phyloP scores from a whole-genome alignment of 2,329 filamentous ascomycete species.

The Clarireedia sp. region DNA sequence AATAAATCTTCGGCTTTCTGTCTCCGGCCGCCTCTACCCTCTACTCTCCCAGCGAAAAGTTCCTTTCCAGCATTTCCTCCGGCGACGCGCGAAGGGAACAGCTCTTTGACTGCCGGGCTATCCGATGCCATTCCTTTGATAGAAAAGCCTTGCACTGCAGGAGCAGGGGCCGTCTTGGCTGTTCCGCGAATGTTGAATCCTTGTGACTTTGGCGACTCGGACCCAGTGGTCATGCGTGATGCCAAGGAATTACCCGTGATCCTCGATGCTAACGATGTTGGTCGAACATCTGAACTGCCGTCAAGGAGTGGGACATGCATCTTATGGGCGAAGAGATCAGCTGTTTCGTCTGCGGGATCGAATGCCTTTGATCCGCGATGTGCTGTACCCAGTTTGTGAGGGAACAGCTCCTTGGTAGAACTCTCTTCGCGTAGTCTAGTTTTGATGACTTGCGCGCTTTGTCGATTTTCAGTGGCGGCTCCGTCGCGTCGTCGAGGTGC shows the following conservation, averaged over 20 bases:
- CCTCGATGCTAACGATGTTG: conserved; percentile 17
- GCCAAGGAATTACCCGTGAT: conserved; percentile 23
- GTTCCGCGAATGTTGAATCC: conserved; percentile 55
- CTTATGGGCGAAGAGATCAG: conserved; percentile 41
- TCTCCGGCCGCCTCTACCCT: conserved; percentile 50
- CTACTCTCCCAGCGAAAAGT: conserved; percentile 54
- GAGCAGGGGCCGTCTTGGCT: conserved; percentile 34
- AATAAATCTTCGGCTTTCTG: conserved; percentile 69
- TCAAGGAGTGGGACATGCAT: conserved; percentile 44
- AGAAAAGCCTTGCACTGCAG: conserved; percentile 43
- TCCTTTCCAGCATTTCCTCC: conserved; percentile 59
- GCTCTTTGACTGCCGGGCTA: conserved; percentile 47
- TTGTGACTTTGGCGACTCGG: conserved; percentile 24
- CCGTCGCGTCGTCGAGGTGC: conserved; percentile 27
- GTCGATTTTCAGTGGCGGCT: conserved; percentile 33
- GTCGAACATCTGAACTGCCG: conserved; percentile 30
- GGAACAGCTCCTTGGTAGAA: conserved; percentile 46
- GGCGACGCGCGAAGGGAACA: conserved; percentile 57
- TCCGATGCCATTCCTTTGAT: conserved; percentile 62
- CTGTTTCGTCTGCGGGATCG: conserved; percentile 46
- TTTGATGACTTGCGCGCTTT: conserved; percentile 39
- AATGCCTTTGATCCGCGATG: conserved; percentile 43
- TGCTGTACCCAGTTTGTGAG: conserved; percentile 35
- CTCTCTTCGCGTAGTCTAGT: conserved; percentile 20
- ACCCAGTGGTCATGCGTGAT: conserved; percentile 8